A percentile compares a stretch with the other conserved stretches of the same genome.
phyloP scores from a whole-genome alignment of 192 early-diverging fungal genomes.

The Phycomyces nitens region DNA sequence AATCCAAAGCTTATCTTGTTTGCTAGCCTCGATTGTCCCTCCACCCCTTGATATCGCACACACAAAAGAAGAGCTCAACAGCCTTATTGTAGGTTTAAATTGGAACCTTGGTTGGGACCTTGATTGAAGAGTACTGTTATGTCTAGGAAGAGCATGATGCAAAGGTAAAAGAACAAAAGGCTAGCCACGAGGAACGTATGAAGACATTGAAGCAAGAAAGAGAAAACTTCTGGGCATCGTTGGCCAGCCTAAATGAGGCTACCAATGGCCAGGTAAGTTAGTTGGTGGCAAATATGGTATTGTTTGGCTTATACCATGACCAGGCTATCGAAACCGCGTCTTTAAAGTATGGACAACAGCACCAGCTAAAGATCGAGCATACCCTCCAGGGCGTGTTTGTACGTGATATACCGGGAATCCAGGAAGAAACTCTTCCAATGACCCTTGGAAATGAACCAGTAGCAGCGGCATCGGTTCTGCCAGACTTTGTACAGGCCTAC shows the following conservation, averaged over 20 bases:
- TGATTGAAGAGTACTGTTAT: slow-evolving; percentile 14
- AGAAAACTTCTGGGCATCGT: slow-evolving; percentile 29
- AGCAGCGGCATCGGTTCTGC: background rate
- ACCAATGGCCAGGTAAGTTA: slow-evolving; percentile 34
- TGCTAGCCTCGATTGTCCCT: slow-evolving; percentile 29
- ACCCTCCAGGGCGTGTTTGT: background rate
- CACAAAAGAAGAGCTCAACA: slow-evolving; percentile 25
- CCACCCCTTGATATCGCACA: slow-evolving; percentile 30
- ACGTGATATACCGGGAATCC: background rate
- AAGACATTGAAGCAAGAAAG: slow-evolving; percentile 33
- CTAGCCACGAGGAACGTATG: slow-evolving; percentile 41
- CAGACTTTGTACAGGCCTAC: slow-evolving; percentile 4
- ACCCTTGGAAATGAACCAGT: background rate
- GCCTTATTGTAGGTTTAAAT: slow-evolving; percentile 12
- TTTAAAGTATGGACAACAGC: background rate
- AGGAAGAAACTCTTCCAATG: slow-evolving; percentile 4
- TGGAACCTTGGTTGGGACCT: too few species aligned
- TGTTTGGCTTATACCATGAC: too few species aligned
- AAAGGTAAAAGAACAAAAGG: slow-evolving; percentile 28
- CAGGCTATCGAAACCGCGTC: background rate
- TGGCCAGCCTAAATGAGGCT: slow-evolving; percentile 40
- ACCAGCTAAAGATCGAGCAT: background rate
- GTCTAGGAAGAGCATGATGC: slow-evolving; percentile 29
- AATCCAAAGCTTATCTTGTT: background rate
- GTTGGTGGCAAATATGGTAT: too few species aligned